Percentiles rank a stretch among this genome's conserved stretches.
These are phyloP conservation scores for Eucalyptus pauciflora DNA, from an alignment of 345 rosid genomes.

Conservation along the genomic window DNA sequence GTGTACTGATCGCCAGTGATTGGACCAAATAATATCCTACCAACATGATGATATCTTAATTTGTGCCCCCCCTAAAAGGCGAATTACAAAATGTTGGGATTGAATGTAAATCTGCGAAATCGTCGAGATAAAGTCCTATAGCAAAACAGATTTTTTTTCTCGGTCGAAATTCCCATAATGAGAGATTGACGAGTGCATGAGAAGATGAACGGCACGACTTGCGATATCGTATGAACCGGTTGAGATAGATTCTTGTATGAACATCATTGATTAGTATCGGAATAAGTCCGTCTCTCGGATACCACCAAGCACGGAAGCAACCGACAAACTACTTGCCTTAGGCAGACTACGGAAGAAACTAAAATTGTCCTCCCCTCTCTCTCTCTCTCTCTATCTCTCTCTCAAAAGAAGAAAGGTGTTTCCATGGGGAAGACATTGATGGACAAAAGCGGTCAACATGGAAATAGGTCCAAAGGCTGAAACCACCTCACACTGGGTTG, in stretches of 20 bases:
- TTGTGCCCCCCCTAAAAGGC: background rate
- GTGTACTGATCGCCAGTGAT: background rate
- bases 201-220: background rate
- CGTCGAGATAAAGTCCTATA: background rate
- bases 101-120: background rate
- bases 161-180: fast-evolving
- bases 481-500: background rate
- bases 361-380: background rate
- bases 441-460: background rate
- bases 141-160: background rate
- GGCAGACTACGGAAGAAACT: background rate
- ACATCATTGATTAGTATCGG: background rate
- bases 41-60: background rate
- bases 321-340: background rate
- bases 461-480: background rate
- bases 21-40: background rate
- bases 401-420: background rate
- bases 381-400: background rate
- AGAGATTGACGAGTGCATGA: background rate
- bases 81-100: background rate
- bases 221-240: fast-evolving
- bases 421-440: background rate
- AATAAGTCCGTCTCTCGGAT: background rate
- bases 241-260: background rate
- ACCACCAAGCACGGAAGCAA: background rate